A percentile compares a stretch with the other conserved stretches of the same genome.
Conservation (phyloP, 352 stramenopile genomes). For the Thalassiosira ordinaria region DNA sequence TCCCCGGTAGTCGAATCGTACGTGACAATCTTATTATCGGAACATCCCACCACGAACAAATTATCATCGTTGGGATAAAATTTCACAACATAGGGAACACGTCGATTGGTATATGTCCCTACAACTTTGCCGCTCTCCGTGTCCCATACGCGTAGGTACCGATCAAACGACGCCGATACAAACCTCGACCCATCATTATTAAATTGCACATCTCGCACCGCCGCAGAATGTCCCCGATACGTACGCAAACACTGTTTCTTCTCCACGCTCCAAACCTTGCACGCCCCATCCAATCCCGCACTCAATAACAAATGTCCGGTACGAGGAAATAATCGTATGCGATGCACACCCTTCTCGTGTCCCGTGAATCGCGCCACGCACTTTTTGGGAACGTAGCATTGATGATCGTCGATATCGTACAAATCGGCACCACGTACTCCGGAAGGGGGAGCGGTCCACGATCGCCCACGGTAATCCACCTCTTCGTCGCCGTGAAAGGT, state of each 20-base stretch:
- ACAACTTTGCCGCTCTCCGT: slow-evolving; percentile 94
- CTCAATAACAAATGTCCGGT: slow-evolving; percentile 97
- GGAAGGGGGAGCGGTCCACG: slow-evolving; percentile 92
- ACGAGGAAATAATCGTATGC: slow-evolving; percentile 96
- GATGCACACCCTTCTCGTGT: slow-evolving; percentile 97
- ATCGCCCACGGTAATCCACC: slow-evolving; percentile 95
- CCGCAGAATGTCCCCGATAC: slow-evolving; percentile 93
- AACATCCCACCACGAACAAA: slow-evolving; percentile 95
- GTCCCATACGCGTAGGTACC: slow-evolving; percentile 97
- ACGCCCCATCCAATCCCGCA: slow-evolving; percentile 91
- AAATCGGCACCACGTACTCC: slow-evolving; percentile 84
- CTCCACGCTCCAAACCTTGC: slow-evolving; percentile 96
- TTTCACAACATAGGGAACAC: slow-evolving; percentile 89
- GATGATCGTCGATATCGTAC: slow-evolving; percentile 86
- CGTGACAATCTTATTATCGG: slow-evolving; percentile 94
- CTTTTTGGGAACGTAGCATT: slow-evolving; percentile 97
- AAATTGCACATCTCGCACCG: slow-evolving; percentile 95
- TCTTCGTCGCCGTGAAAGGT: slow-evolving; percentile 90
- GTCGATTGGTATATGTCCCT: slow-evolving; percentile 90
- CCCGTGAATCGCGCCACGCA: slow-evolving; percentile 95
- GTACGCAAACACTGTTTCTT: slow-evolving; percentile 89
- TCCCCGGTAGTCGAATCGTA: slow-evolving; percentile 87
- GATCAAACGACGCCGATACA: slow-evolving; percentile 95
- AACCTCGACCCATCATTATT: slow-evolving; percentile 94
- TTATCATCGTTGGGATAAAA: slow-evolving; percentile 97